Conservation (phyloP, 345 rosid genomes). For the Gynandropsis gynandra region DNA sequence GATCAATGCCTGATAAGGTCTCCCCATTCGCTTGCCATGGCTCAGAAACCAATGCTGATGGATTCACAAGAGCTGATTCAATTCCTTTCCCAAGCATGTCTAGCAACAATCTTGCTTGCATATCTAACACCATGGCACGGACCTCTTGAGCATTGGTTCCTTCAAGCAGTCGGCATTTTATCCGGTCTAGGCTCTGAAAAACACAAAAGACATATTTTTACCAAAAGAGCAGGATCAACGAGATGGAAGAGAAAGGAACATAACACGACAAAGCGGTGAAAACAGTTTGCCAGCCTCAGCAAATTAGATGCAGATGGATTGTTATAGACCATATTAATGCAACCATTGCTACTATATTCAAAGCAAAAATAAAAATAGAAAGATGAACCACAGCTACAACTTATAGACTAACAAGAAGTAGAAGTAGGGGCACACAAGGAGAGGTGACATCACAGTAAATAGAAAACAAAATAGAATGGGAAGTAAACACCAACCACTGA, state of each 20-base stretch:
- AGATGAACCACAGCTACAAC: not conserved
- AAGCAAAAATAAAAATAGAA: no score
- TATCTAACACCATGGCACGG: conserved; percentile 98
- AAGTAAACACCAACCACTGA: no score
- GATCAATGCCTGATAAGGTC: conserved; percentile 61
- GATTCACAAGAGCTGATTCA: conserved; percentile 89
- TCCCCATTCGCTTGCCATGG: conserved; percentile 86
- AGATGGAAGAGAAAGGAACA: conserved; percentile 1
- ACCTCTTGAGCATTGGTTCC: conserved; percentile 99
- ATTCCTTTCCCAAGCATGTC: conserved; percentile 99
- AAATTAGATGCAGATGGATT: conserved; percentile 4
- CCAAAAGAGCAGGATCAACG: conserved; percentile 10
- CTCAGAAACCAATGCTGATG: conserved; percentile 78
- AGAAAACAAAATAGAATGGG: not conserved
- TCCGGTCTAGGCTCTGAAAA: conserved; percentile 91
- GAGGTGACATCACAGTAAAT: not conserved
- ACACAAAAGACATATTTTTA: conserved; percentile 22
- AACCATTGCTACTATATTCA: no score
- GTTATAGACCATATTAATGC: conserved; percentile 1
- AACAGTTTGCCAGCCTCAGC: conserved; percentile 15
- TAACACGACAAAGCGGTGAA: conserved; percentile 16
- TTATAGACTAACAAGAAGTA: not conserved
- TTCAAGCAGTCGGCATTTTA: conserved; percentile 93
- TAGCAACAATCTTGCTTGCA: conserved; percentile 93
- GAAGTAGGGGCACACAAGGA: not conserved